A percentile compares a stretch with the other conserved stretches of the same genome.
These are phyloP conservation scores for Globisporangium takayamanum DNA, from an alignment of 352 stramenopile species.

Conservation along the genomic window DNA sequence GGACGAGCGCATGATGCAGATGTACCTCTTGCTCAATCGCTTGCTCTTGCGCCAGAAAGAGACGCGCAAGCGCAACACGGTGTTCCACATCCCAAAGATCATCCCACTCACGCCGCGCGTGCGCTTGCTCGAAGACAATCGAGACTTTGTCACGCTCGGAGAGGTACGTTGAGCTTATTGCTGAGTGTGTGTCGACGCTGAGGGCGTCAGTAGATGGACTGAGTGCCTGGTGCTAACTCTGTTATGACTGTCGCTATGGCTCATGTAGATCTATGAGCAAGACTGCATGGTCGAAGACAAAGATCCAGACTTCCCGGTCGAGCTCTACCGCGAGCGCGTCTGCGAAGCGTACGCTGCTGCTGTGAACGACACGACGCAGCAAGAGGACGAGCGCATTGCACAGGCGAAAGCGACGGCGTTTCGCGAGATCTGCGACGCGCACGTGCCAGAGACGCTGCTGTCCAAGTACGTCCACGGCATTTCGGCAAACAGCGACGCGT, in stretches of 20 bases:
- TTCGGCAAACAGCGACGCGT: conserved; percentile 63
- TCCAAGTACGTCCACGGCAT: conserved; percentile 82
- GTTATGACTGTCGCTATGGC: background rate
- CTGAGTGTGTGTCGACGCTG: background rate
- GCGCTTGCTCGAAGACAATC: conserved; percentile 79
- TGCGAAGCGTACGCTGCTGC: conserved; percentile 55
- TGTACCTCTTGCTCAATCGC: conserved; percentile 88
- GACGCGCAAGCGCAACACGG: conserved; percentile 80
- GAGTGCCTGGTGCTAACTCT: background rate
- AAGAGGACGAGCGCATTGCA: conserved; percentile 58
- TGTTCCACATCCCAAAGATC: conserved; percentile 89
- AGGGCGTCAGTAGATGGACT: background rate
- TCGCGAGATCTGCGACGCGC: conserved; percentile 65
- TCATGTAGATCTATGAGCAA: conserved; percentile 61
- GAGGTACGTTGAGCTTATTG: conserved; percentile 26
- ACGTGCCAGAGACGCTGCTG: conserved; percentile 81
- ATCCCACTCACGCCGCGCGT: conserved; percentile 90
- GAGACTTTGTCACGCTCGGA: conserved; percentile 78
- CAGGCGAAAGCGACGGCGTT: conserved; percentile 67
- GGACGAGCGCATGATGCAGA: conserved; percentile 93
- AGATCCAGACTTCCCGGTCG: conserved; percentile 72
- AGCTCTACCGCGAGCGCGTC: conserved; percentile 70
- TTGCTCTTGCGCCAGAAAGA: conserved; percentile 83
- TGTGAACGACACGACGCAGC: conserved; percentile 27
- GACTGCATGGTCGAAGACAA: conserved; percentile 61